phyloP scores from a whole-genome alignment of 805 yeast species.

The Yarrowia divulgata region DNA sequence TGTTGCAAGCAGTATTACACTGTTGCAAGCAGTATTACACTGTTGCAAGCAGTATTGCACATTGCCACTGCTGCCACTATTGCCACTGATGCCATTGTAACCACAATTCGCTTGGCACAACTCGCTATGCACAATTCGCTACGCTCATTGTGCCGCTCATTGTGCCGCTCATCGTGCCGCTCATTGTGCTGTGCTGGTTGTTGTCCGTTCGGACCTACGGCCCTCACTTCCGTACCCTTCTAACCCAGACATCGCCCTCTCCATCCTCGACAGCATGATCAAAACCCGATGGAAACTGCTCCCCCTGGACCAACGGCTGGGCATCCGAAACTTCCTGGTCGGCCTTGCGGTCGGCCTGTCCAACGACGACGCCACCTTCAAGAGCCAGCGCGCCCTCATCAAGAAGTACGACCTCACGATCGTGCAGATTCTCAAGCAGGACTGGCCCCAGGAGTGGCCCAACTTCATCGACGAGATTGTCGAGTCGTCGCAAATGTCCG shows the following conservation, averaged over 20 bases:
- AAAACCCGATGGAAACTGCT: constrained; percentile 92
- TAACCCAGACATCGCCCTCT: constrained; percentile 69
- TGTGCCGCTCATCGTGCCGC: too few species aligned
- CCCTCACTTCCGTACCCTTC: not conserved
- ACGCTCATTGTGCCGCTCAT: too few species aligned
- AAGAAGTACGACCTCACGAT: constrained; percentile 92
- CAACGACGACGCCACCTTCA: constrained; percentile 77
- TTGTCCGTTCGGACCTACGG: too few species aligned
- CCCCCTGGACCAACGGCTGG: constrained; percentile 86
- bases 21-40: too few species aligned
- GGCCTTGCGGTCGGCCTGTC: constrained; percentile 92
- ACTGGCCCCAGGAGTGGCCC: constrained; percentile 99
- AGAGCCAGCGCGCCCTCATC: constrained; percentile 78
- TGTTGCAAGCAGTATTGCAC: too few species aligned
- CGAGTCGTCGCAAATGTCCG: constrained; percentile 78
- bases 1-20: too few species aligned
- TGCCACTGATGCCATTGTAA: too few species aligned
- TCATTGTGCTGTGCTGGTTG: too few species aligned
- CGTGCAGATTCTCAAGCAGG: constrained; percentile 94
- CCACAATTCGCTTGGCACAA: too few species aligned
- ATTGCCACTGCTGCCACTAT: too few species aligned
- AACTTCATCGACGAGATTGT: constrained; percentile 94
- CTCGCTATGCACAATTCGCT: too few species aligned
- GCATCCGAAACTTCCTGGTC: constrained; percentile 92
- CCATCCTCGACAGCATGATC: constrained; percentile 87